Evolutionary conservation across 805 yeast genomes (phyloP).

Genomic region (Nakazawaea ishiwadae): DNA sequence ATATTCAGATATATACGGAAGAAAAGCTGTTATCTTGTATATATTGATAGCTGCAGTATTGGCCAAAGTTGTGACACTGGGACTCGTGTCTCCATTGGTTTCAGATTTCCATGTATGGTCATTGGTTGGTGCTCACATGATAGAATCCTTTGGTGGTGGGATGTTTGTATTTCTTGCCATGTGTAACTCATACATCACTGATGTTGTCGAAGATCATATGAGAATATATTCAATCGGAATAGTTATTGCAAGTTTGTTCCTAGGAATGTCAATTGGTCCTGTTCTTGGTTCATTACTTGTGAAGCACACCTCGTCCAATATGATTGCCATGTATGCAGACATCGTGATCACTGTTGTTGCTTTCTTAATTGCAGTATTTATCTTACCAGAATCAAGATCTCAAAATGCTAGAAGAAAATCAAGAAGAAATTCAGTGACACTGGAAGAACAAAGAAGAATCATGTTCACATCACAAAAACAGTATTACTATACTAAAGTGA

Average conservation of each 20-base stretch:
- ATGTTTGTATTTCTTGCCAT: conserved; percentile 49
- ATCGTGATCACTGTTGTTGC: conserved; percentile 25
- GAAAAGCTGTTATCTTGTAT: conserved; percentile 43
- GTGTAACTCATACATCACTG: conserved; percentile 67
- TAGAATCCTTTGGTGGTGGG: conserved; percentile 62
- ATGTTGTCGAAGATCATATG: conserved; percentile 59
- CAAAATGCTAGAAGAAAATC: conserved; percentile 47
- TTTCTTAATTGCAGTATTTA: conserved; percentile 28
- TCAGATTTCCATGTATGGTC: conserved; percentile 25
- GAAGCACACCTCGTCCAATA: conserved; percentile 21
- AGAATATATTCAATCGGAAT: conserved; percentile 58
- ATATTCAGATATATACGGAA: conserved; percentile 59
- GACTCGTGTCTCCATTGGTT: conserved; percentile 20
- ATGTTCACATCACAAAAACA: conserved; percentile 2
- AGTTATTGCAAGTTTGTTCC: conserved; percentile 51
- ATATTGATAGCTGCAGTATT: conserved; percentile 16
- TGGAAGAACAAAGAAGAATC: conserved; percentile 8
- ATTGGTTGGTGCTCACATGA: conserved; percentile 38
- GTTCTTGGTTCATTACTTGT: conserved; percentile 42
- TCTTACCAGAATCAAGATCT: conserved; percentile 65
- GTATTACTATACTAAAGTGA: conserved; percentile 1
- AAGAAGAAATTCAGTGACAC: conserved; percentile 26
- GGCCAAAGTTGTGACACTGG: conserved; percentile 13
- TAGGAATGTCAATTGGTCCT: conserved; percentile 66
- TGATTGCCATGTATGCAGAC: conserved; percentile 27